Base-by-base conservation (phyloP, 106 monocot species). In the Acanthochlamys bracteata region DNA sequence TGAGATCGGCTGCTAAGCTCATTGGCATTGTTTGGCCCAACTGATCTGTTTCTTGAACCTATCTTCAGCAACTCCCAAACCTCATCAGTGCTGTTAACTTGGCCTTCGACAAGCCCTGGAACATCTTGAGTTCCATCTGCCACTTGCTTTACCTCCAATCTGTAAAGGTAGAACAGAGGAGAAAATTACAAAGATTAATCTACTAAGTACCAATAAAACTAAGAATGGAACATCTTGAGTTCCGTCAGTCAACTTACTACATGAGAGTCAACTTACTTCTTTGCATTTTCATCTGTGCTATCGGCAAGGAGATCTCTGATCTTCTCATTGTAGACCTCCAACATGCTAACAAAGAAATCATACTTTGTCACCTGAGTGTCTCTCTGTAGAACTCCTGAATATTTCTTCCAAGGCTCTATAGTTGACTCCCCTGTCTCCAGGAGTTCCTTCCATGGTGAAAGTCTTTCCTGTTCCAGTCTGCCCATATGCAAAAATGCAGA, bases 401-500 rank as follows among this genome's bases (percentile, higher is more conserved):
- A 96, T 61, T 74, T 87, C 95, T 69, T 90, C 84, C 70, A 96
- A 65, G 13, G 95, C 80, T 57, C 90, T 79, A 53, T 88, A 96
- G 63, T 96, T 96, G 20, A 96, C 95, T 0, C 95, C 95, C 61
- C 90, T 77, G 41, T 86, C 77, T 56, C 87, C 84, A 23, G 75
- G 72, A n/a, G 82, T 85, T 22, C 95, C 95, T 74, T 96, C 95
- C 95, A 96, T 96, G 6, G 95, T 96, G 72, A 87, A 96, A 4
- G 95, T 96, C 64, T 96, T 96, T 39, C 95, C 95, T 8, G 95
- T 87, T 67, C 95, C 95, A 14, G 95, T 96, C 69, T 96, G 95
- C 27, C 95, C 95, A 52, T 90, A 96, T 26, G 95, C 95, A 70
- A 96, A 90, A 55, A 96, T 96, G 62, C 95, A 96, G 1, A 79